Evolutionary conservation across 2,329 filamentous ascomycete species (phyloP), one percentile per base, ranked within the genome.

Genomic region (Botrytis cinerea): DNA sequence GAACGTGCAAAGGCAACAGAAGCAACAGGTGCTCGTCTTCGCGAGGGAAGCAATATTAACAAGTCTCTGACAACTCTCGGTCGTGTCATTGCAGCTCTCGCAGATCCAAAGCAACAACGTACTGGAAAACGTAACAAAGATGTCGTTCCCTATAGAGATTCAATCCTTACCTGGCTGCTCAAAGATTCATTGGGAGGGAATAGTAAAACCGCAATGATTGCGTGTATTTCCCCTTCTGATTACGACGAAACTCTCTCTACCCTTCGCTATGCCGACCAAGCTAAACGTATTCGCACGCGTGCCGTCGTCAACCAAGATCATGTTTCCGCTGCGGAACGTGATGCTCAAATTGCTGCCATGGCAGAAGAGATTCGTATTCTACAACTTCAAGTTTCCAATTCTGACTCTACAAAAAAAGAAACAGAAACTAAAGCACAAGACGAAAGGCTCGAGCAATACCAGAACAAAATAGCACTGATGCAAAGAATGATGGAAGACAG

Each of bases 171-270:
- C 0, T 91, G 95, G 95, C 87, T 99, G 6, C 87, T 99, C 76
- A 98, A 98, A 82, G 96, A 99, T 83, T 97, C 93, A 1, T 86
- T 99, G 0, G 96, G 96, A 20, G 96, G 96, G 72, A 99, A 99
- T 86, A 95, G 92, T 80, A 99, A 98, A 84, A 99, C 96, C 16
- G 96, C 96, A 75, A 99, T 99, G 96, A 98, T 99, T 79, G 96
- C 96, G 14, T 98, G 96, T 82, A 97, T 99, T 78, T 92, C 94
- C 8, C 96, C 96, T 0, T 91, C 93, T 0, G 96, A 99, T 84
- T 98, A 99, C 81, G 96, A 99, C 73, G 96, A 99, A 82, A 99
- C 96, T 0, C 88, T 99, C 1, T 97, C 94, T 3, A 99, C 96
- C 1, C 89, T 99, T 20, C 93, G 96, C 54, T 99, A 99, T 82